Evolutionary conservation across 2,329 filamentous ascomycete genomes (phyloP).

Genomic region (Xylariaceae sp.): DNA sequence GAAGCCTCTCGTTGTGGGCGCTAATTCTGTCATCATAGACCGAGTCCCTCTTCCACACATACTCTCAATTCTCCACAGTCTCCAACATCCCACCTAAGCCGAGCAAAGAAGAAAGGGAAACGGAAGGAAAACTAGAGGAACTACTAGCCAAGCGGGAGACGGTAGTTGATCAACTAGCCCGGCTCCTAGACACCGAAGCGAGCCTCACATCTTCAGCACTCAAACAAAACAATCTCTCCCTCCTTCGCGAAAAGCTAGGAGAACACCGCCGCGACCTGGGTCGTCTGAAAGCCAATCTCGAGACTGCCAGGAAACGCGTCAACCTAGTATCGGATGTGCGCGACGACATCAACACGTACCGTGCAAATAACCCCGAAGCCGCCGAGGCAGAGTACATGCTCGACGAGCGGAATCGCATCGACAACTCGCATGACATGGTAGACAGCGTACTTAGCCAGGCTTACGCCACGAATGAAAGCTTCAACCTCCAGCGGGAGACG

Average conservation of each 20-base stretch:
- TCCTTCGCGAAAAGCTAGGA: constrained; percentile 83
- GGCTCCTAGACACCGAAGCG: constrained; percentile 90
- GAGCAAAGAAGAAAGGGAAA: constrained; percentile 75
- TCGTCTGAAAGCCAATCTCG: constrained; percentile 69
- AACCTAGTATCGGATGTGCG: constrained; percentile 90
- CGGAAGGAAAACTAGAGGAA: constrained; percentile 78
- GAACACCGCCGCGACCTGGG: constrained; percentile 81
- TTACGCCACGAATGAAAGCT: constrained; percentile 93
- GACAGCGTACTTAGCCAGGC: constrained; percentile 92
- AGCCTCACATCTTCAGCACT: constrained; percentile 81
- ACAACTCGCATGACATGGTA: constrained; percentile 83
- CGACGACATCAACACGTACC: constrained; percentile 87
- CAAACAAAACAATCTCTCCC: constrained; percentile 93
- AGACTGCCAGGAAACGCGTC: constrained; percentile 76
- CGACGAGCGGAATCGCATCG: constrained; percentile 77
- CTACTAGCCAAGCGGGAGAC: constrained; percentile 82
- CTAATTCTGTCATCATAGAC: constrained; percentile 53
- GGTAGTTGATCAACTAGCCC: constrained; percentile 75
- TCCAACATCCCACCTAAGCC: constrained; percentile 77
- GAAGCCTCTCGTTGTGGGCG: not conserved
- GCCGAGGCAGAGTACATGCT: constrained; percentile 97
- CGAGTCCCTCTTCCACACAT: constrained; percentile 76
- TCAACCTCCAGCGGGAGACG: constrained; percentile 81
- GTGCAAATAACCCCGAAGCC: constrained; percentile 71
- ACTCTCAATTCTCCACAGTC: constrained; percentile 84